These are phyloP conservation scores for Coniochaeta sp. DNA, from an alignment of 2,329 filamentous ascomycete genomes.

Conservation along the genomic window DNA sequence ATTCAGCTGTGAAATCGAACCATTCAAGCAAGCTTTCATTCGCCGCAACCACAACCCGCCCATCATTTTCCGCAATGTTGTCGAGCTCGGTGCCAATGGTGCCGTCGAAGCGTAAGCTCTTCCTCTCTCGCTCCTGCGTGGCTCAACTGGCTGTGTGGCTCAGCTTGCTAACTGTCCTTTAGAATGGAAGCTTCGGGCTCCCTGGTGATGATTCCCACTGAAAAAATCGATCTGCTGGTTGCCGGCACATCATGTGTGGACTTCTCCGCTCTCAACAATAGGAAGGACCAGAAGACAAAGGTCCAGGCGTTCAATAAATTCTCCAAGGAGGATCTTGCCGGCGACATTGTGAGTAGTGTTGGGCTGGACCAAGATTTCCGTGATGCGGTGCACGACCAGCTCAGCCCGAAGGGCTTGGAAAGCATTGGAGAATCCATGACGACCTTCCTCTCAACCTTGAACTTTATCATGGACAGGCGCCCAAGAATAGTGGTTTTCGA, in stretches of 20 bases:
- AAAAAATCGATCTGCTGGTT: constrained; percentile 54
- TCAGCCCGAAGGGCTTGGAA: not conserved
- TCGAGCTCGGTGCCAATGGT: constrained; percentile 38
- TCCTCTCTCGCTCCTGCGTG: not conserved
- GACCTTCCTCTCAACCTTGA: constrained; percentile 17
- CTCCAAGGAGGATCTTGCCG: constrained; percentile 4
- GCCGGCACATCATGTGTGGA: constrained; percentile 73
- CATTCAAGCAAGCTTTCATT: constrained; percentile 58
- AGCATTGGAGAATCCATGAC: constrained; percentile 12
- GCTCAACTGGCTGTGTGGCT: not conserved
- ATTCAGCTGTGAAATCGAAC: constrained; percentile 57
- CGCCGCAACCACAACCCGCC: constrained; percentile 46
- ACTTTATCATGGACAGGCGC: constrained; percentile 27
- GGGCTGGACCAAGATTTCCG: constrained; percentile 4
- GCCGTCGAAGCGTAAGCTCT: constrained; percentile 34
- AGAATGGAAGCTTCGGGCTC: constrained; percentile 63
- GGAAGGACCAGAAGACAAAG: constrained; percentile 31
- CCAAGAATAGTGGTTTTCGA: constrained; percentile 64
- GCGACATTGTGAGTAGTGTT: not conserved
- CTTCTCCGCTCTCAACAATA: constrained; percentile 56
- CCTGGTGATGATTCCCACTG: constrained; percentile 42
- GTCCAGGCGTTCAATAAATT: constrained; percentile 42
- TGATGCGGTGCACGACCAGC: not conserved
- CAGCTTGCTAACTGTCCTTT: constrained; percentile 7
- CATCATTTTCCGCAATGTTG: constrained; percentile 51